Evolutionary conservation across 768 basidiomycete species (phyloP), one percentile per base, ranked within the genome.

Genomic region (Podaxis mareebaensis): DNA sequence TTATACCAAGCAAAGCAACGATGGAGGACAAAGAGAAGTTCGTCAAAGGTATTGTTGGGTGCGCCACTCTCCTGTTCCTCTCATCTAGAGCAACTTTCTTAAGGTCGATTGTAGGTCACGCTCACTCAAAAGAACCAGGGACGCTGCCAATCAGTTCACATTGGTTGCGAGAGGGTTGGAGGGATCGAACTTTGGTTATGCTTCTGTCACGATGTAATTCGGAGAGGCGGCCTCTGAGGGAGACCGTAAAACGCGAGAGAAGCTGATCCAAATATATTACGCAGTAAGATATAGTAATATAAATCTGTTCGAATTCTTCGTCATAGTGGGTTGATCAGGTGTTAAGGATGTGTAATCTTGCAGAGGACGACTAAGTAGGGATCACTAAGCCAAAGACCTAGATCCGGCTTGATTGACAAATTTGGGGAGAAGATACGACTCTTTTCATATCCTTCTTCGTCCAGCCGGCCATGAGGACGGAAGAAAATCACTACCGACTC

Each of bases 61-160:
- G 63, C 2, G 81, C 74, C 15, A 8, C 44, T 3, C 36, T 12
- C 8, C 60, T 65, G 20, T 7, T 39, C 44, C 26, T 28, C 24
- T 48, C 3, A 20, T 20, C n/a, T 46, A 17, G 24, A 15, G 10
- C 33, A 57, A n/a, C 51, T 10, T 33, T 44, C 10, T 61, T 56
- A 64, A 20, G 4, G 20, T 51, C 61, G 42, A 61, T 30, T 53
- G 1, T 51, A 91, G 91, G 28, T 87, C 92, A 39, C 83, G 91
- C 46, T 90, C 90, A 17, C 76, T 86, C 2, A 90, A 88, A 71
- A 83, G 81, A 67, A 93, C 88, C 39, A 79, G 90, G 65, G 93
- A 95, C 42, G 93, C 94, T 0, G 88, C 93, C 11, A 88, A 94
- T 67, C 92, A 96, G 65, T 95, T 96, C 73, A 89, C 90, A 1